These are phyloP conservation scores for Populus hybrid DNA, from an alignment of 441 rosid genomes.

Conservation along the genomic window DNA sequence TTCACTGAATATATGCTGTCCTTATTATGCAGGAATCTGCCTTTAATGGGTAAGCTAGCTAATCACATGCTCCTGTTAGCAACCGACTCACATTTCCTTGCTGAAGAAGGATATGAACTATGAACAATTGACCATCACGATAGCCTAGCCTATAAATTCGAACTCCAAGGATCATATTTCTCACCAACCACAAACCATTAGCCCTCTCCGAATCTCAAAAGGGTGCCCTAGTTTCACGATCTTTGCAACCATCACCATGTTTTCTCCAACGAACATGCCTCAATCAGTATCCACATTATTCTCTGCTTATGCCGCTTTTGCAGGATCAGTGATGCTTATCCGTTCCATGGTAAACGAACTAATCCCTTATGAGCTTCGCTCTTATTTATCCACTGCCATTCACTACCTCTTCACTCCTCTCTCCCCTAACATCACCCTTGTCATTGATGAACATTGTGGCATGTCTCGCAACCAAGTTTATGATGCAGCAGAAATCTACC, in stretches of 20 bases:
- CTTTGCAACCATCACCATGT: slow-evolving; percentile 20
- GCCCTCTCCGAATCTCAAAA: no score
- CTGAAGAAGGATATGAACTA: no score
- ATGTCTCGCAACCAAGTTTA: slow-evolving; percentile 51
- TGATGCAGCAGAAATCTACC: slow-evolving; percentile 50
- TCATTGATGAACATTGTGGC: slow-evolving; percentile 55
- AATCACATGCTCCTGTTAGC: no score
- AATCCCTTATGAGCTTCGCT: slow-evolving; percentile 33
- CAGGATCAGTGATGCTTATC: slow-evolving; percentile 44
- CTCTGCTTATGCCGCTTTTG: slow-evolving; percentile 50
- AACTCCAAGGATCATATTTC: no score
- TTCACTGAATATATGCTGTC: no score
- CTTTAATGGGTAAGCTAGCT: no score
- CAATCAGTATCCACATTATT: slow-evolving; percentile 36
- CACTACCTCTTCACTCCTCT: slow-evolving; percentile 34
- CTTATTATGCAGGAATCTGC: no score
- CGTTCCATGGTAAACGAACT: slow-evolving; percentile 45
- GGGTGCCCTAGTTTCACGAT: no score
- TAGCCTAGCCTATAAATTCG: no score
- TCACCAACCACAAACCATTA: no score
- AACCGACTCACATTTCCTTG: no score
- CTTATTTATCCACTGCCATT: slow-evolving; percentile 25
- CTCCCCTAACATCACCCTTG: slow-evolving; percentile 46
- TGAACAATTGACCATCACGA: no score
- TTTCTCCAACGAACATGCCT: slow-evolving; percentile 28